Evolutionary conservation across 441 rosid genomes (phyloP), one percentile per base, ranked within the genome.

Genomic region (Adansonia madagascariensis): DNA sequence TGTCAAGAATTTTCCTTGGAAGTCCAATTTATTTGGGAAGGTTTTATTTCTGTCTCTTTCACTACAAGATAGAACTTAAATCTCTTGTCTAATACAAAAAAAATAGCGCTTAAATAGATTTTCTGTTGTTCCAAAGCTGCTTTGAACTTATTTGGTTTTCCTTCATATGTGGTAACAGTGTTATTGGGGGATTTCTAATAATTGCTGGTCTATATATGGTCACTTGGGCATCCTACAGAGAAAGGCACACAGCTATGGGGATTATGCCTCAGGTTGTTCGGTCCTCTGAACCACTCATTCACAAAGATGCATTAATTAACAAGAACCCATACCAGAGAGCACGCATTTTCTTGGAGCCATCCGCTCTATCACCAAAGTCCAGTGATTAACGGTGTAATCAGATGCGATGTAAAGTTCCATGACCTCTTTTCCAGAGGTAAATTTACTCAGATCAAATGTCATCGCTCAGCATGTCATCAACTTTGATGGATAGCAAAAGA

Each of bases 21-120:
- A 96, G 97, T 77, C 89, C 98, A 27, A 85, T 96, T 64, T 94
- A 91, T 84, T 80, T 94, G 84, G 99, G 98, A 90, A 96, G 99
- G 99, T 96, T 66, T 73, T 18, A 44, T 71, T 75, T 59, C 80
- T 15, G 9, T 39, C 50, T 39, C 61, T 69, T 57, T 59, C 64
- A 15, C 35, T 6, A 49, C 53, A 20, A 75, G 63, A 50, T 20
- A 47, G 22, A 70, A 60, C 63, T 62, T 53, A 67, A 59, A 68
- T 52, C 35, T 71, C 49, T 57, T 35, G 35, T 52, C n/a, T 6
- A 31, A 10, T 75, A 47, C 66, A 31, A 31, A 31, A 75, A 49
- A 49, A 49, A 8, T 15, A 27, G 39, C 20, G 64, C 56, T 69
- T 61, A 43, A 50, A 35, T 50, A 31, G 3, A 17, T 47, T 2